phyloP scores from a whole-genome alignment of 441 rosid genomes.

The Arabidopsis lyrata region DNA sequence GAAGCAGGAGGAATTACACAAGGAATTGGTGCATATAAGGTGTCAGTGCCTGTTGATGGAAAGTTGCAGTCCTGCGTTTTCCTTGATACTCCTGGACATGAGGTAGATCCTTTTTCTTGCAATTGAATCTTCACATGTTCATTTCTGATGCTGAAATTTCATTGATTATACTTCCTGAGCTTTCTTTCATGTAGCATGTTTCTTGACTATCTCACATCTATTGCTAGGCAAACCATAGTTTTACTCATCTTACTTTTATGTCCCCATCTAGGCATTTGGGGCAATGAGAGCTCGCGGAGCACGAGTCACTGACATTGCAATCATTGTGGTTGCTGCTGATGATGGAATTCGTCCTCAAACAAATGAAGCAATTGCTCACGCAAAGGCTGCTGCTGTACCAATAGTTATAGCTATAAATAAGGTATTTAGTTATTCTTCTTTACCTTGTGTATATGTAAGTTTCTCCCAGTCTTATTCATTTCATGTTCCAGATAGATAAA shows the following conservation, averaged over 20 bases:
- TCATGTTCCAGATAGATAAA: slow-evolving; percentile 79
- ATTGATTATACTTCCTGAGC: slow-evolving; percentile 9
- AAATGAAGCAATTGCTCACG: slow-evolving; percentile 97
- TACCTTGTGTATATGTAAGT: slow-evolving; percentile 36
- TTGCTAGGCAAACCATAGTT: slow-evolving; percentile 1
- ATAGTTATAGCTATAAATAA: slow-evolving; percentile 92
- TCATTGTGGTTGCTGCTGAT: slow-evolving; percentile 98
- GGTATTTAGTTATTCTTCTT: slow-evolving; percentile 54
- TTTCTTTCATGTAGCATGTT: slow-evolving; percentile 37
- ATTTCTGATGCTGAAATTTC: slow-evolving; percentile 19
- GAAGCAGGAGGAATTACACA: slow-evolving; percentile 99
- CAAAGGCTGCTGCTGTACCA: slow-evolving; percentile 96
- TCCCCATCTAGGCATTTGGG: slow-evolving; percentile 86
- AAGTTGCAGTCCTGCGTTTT: slow-evolving; percentile 84
- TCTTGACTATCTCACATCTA: slow-evolving; percentile 16
- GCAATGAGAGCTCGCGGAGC: slow-evolving; percentile 99
- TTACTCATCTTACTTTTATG: slow-evolving; percentile 46
- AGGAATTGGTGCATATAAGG: slow-evolving; percentile 96
- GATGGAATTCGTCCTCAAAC: slow-evolving; percentile 99
- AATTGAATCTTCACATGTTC: slow-evolving; percentile 28
- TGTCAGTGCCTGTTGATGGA: slow-evolving; percentile 85
- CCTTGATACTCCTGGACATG: slow-evolving; percentile 99
- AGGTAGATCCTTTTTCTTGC: slow-evolving; percentile 58
- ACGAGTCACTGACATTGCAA: slow-evolving; percentile 92
- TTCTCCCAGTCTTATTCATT: slow-evolving; percentile 32